Base-by-base conservation (phyloP, 2,329 filamentous ascomycete genomes). In the Penicillium sp. region DNA sequence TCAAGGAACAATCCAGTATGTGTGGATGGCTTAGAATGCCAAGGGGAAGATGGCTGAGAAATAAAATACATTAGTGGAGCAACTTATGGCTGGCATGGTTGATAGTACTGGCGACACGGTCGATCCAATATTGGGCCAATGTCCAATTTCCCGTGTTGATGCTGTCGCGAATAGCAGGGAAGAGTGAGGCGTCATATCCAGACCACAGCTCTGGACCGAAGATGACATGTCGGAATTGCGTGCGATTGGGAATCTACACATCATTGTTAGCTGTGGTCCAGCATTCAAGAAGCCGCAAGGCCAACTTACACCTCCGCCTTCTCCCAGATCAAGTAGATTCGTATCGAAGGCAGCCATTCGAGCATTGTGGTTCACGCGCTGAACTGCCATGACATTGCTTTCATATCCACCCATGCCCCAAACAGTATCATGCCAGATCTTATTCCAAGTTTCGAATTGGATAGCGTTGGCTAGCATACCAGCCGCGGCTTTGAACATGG, bases 191-290 rank as follows among this genome's bases (percentile, higher is more conserved):
- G 28, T 86, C 80, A 57, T 85, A 80, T 31, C 80, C 82, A 29
- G 84, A 84, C 86, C 89, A 91, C 2, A 82, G 75, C 63, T 89
- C 82, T 0, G 93, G 93, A 1, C 88, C 92, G 66, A 91, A 95
- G 49, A 99, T 74, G 64, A 95, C 80, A 70, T 96, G 93, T 70
- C 95, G 95, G 78, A 90, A 99, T 72, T 97, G 93, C 4, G 87
- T 88, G 56, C 92, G 84, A 60, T 89, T 89, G 33, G 88, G 88
- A 4, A 95, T 80, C 87, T 90, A 48, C 30, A 10, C 16, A 42
- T 7, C 3, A 2, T 47, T 52, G 45, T 57, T 50, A 61, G 47
- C 46, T 48, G 38, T 33, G 13, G 9, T 19, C 13, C 11, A 4
- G 12, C 2, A 25, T 12, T 28, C 25, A 13, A 28, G 22, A 27